These are phyloP conservation scores for Naematelia encephala DNA, from an alignment of 768 basidiomycete genomes.

Conservation along the genomic window DNA sequence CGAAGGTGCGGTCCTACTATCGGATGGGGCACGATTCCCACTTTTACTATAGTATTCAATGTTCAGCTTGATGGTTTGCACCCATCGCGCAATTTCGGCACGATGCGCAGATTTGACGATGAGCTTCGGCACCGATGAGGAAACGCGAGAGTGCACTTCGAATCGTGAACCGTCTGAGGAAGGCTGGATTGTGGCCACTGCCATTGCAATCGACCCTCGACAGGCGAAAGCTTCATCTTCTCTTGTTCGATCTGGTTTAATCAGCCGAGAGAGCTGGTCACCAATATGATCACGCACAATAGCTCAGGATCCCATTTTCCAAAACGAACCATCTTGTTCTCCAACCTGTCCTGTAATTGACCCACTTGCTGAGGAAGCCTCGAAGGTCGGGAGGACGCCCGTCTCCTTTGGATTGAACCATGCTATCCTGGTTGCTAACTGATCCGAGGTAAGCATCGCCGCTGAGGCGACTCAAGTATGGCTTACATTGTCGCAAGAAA, in stretches of 20 bases:
- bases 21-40: constrained; percentile 2
- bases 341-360: constrained; percentile 86
- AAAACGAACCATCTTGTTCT: constrained; percentile 89
- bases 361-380: constrained; percentile 68
- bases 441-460: background rate
- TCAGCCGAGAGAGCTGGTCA: background rate
- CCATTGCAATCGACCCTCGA: constrained; percentile 84
- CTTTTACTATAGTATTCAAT: constrained; percentile 66
- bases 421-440: constrained; percentile 78
- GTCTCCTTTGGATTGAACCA: constrained; percentile 54
- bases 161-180: constrained; percentile 67
- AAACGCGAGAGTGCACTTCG: constrained; percentile 62
- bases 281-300: constrained; percentile 22
- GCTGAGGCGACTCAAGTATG: background rate
- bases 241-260: constrained; percentile 73
- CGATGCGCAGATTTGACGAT: constrained; percentile 63
- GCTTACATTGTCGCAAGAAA: constrained; percentile 78
- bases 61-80: constrained; percentile 66
- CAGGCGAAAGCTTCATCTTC: constrained; percentile 83
- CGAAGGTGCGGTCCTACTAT: background rate
- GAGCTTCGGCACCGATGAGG: constrained; percentile 46
- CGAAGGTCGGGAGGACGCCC: constrained; percentile 37
- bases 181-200: constrained; percentile 58
- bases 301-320: constrained; percentile 73
- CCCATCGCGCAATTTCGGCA: constrained; percentile 85